Evolutionary conservation across 2,329 filamentous ascomycete species (phyloP), one percentile per base, ranked within the genome.

Genomic region (Blumeria hordei): DNA sequence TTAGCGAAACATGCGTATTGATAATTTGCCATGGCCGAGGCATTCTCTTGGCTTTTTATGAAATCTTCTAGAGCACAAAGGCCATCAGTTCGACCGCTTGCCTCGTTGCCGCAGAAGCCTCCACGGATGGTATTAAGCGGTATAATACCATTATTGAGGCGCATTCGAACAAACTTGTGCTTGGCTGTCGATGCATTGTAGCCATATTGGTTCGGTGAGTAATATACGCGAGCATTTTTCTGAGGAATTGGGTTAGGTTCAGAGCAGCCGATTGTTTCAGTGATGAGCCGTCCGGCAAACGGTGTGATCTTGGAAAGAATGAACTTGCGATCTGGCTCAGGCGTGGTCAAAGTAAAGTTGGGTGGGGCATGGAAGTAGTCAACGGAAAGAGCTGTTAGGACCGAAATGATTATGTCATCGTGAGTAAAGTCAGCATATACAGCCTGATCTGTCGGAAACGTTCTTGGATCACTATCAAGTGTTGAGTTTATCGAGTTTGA

Each of bases 391-490:
- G 74, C 74, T 0, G 72, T 69, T 11, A 77, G 64, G 6, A 88
- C 76, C 8, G 76, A 75, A 35, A 77, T 76, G 77, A 94, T 87
- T 64, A 82, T 80, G 66, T 93, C 93, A 68, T 94, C 88, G 67
- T 94, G 88, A 58, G 80, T 84, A 64, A 94, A 94, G 66, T 94
- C 88, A 0, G 85, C 86, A 63, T 92, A 94, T 6, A 94, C 69
- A 7, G 69, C 69, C 53, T 71, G 67, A 60, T 75, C 58, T 0
- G 93, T 70, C 0, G 88, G 87, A 63, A 94, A 94, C 0, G 83
- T 87, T 10, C 68, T 65, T 0, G 75, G 69, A 58, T 79, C 73
- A 10, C 70, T 69, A 65, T 92, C 83, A 0, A 93, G 73, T 0
- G 87, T 93, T 39, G 69, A 71, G 66, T 94, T 94, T 57, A 78